Evolutionary conservation across 345 rosid genomes (phyloP), one percentile per base, ranked within the genome.

Genomic region (Sonneratia caseolaris): DNA sequence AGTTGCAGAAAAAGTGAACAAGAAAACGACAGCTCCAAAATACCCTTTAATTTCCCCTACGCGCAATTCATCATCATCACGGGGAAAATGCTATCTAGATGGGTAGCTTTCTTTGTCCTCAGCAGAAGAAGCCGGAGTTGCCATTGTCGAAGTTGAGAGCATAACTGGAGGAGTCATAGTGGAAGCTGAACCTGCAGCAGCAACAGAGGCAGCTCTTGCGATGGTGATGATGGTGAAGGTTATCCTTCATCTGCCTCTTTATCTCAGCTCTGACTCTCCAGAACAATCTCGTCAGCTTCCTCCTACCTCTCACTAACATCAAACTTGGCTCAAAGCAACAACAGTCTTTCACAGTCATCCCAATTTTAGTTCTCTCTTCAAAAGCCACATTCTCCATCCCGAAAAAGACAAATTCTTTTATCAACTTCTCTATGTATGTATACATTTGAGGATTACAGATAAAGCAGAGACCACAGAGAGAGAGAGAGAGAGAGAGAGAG

Each of bases 71-170:
- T 42, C 45, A 42, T 42, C 45, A 42, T 42, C 45, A 42, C 7
- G 2, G 10, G 51, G 15, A 10, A 4, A 1, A 10, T 9, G 15
- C 1, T 47, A 10, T 7, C 51, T 40, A 40, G 43, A 27, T 40
- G 43, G 15, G 15, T 47, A 9, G 13, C 15, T 35, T 64, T 27
- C 40, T 64, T 18, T 24, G 21, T 53, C 11, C 7, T 76, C 81
- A 82, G 74, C 90, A 84, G 72, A 84, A 79, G 79, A 86, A 86
- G 40, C 86, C 86, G 47, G 82, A 87, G 86, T 88, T 82, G 76
- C 87, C 89, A 67, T 83, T 79, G 66, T 91, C 92, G 68, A 91
- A 91, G 87, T 91, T 91, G 78, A 91, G 97, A 79, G 92, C 86
- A 74, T 91, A 91, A 55, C 89, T 91, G n/a, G 85, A 80, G 35